Conservation (phyloP, 176 grass and related monocot species). For the bread wheat (Triticum aestivum) region IWGSC_CS_RefSeq_v2.1 NC_057808.1:45049657-45050156, state of each 20-base stretch:
- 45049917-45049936: neutral
- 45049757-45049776: neutral
- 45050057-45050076: too few species aligned
- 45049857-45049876: neutral
- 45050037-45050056: too few species aligned
- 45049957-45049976: too few species aligned
- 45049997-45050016: too few species aligned
- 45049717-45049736: neutral
- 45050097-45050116: too few species aligned
- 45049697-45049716: neutral
- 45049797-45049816: neutral
- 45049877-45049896: neutral
- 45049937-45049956: too few species aligned
- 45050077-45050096: too few species aligned
- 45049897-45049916: neutral
- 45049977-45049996: too few species aligned
- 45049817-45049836: neutral
- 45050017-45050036: too few species aligned
- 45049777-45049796: neutral
- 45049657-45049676: neutral
- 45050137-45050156: too few species aligned
- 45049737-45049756: neutral
- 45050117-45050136: too few species aligned
- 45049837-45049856: neutral
- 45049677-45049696: neutral